These are phyloP conservation scores for Trypanosomatidae sp. DNA, from an alignment of 208 protist genomes.

Conservation along the genomic window DNA sequence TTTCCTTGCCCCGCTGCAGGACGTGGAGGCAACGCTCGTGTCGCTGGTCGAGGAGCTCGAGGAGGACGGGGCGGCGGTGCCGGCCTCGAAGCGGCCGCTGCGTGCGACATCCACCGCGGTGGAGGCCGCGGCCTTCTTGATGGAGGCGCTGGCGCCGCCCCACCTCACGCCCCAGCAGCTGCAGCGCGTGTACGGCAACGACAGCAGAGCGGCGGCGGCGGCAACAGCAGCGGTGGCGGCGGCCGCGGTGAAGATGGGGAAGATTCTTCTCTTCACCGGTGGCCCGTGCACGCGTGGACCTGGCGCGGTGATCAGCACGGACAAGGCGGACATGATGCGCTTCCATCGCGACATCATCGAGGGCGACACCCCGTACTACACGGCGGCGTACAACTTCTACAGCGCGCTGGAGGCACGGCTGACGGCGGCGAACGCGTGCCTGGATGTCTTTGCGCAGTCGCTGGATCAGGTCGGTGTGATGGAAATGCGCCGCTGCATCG, in stretches of 20 bases:
- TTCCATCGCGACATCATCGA: conserved; percentile 97
- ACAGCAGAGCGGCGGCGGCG: conserved; percentile 4
- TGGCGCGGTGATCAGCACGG: conserved; percentile 85
- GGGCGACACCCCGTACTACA: conserved; percentile 73
- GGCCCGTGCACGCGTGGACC: conserved; percentile 95
- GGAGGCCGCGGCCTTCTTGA: conserved; percentile 48
- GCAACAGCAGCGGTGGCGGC: no score
- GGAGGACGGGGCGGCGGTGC: conserved; percentile 45
- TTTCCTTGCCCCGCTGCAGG: conserved; percentile 95
- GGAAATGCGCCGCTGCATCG: conserved; percentile 94
- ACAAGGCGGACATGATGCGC: conserved; percentile 96
- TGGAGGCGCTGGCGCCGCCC: conserved; percentile 52
- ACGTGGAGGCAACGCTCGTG: conserved; percentile 73
- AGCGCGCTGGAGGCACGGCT: conserved; percentile 84
- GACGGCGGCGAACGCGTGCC: conserved; percentile 79
- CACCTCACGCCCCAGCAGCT: conserved; percentile 9
- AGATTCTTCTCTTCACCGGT: conserved; percentile 95
- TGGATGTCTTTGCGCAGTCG: conserved; percentile 97
- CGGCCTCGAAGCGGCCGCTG: conserved; percentile 56
- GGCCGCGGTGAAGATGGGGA: conserved; percentile 33
- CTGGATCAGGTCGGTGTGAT: conserved; percentile 97
- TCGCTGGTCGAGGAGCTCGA: conserved; percentile 57
- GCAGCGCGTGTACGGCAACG: conserved; percentile 10
- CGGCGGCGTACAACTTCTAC: conserved; percentile 89
- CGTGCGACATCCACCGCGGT: conserved; percentile 76